Base-by-base conservation (phyloP, 768 basidiomycete species). In the Lactarius quietus region DNA sequence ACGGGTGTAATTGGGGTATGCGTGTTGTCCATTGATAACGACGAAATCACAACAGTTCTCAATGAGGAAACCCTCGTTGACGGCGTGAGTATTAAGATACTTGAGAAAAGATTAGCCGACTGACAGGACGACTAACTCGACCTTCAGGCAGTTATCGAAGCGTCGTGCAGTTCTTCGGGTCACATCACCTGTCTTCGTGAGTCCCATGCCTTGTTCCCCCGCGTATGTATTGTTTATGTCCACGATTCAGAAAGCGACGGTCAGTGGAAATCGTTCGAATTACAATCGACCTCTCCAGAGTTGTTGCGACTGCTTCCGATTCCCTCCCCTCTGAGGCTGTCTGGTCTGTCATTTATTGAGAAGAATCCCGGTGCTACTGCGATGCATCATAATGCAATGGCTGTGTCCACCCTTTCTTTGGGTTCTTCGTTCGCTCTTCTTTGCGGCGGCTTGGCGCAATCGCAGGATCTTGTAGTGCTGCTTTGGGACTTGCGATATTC, bases 401-500 rank as follows among this genome's bases (percentile, higher is more conserved):
- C 70, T 45, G 62, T 79, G 36, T 78, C 83, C 3, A 59, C 82
- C 7, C 73, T 86, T 4, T 79, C 87, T 3, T 72, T 88, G 18
- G 80, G 81, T 0, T 82, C 86, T 0, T 86, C 85, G 0, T 79
- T 85, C 55, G 83, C 84, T 54, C 78, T 89, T 51, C 79, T 90
- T 12, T 82, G 82, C 45, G 79, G 77, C 31, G 52, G 78, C 55
- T 77, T 78, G 35, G 68, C 77, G 8, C 72, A 79, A 0, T 70
- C 77, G 38, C 71, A 65, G 29, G 83, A 84, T 63, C 77, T 89
- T 59, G 76, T 77, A 18, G 73, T 89, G 33, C 82, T 86, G 20
- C 73, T 89, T 33, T 89, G 88, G 87, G 88, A 90, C 67, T 75
- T 89, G 26, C 85, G 85, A 65, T 90, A 86, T 68, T 83, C 84